These are phyloP conservation scores for Monotropa hypopitys DNA, from an alignment of 179 eudicot genomes.

Conservation along the genomic window DNA sequence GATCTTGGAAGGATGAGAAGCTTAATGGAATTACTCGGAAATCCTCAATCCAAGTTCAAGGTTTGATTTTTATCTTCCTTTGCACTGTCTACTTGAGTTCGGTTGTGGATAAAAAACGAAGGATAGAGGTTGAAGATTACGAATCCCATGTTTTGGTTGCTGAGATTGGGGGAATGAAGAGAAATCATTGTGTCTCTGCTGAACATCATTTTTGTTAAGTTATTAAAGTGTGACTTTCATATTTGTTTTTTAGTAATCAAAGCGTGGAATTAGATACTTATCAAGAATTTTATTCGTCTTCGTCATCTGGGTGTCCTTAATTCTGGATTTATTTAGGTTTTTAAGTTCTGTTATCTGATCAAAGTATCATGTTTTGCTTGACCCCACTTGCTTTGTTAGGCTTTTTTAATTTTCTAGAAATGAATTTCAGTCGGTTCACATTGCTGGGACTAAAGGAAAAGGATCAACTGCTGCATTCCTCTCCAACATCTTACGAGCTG, in stretches of 20 bases:
- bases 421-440: slow-evolving; percentile 52
- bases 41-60: slow-evolving; percentile 85
- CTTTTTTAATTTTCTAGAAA: background rate
- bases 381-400: background rate
- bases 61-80: slow-evolving; percentile 18
- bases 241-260: background rate
- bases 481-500: slow-evolving; percentile 71
- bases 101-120: background rate
- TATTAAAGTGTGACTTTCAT: background rate
- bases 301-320: background rate
- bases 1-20: slow-evolving; percentile 87
- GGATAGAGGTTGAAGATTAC: background rate
- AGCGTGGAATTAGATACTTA: background rate
- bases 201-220: background rate
- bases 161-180: background rate
- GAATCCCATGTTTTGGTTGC: background rate
- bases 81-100: background rate
- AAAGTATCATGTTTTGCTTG: background rate
- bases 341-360: background rate
- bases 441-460: slow-evolving; percentile 98
- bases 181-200: background rate
- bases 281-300: background rate
- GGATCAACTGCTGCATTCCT: slow-evolving; percentile 93
- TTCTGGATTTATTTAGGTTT: background rate
- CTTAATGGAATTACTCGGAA: slow-evolving; percentile 57